Conservation (phyloP, 169 alveolate species). For the Plasmodium billcollinsi region DNA sequence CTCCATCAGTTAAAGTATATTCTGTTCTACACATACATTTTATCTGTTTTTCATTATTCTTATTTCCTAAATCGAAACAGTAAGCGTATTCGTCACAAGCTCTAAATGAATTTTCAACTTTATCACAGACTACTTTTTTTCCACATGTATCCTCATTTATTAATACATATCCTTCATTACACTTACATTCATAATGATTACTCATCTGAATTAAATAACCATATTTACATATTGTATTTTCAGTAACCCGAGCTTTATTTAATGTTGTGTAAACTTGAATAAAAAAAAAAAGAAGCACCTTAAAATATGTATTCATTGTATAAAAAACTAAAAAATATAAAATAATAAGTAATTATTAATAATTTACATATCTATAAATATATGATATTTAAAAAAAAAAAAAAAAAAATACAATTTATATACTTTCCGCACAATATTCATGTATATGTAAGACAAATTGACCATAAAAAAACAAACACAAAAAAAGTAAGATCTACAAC, state of each 20-base stretch:
- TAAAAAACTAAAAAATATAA: not conserved
- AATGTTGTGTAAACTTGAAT: slow-evolving; percentile 11
- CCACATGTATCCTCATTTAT: slow-evolving; percentile 18
- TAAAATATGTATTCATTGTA: slow-evolving; percentile 38
- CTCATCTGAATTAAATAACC: slow-evolving; percentile 45
- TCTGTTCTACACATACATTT: not conserved
- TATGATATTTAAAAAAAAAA: not conserved
- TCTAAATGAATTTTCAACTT: slow-evolving; percentile 2
- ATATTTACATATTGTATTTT: slow-evolving; percentile 22
- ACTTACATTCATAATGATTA: slow-evolving; percentile 36
- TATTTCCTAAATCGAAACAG: not conserved
- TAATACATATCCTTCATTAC: slow-evolving; percentile 21
- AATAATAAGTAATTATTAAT: not conserved
- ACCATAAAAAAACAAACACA: no score
- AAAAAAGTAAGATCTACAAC: no score
- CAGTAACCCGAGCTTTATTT: slow-evolving; percentile 21
- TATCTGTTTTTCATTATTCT: not conserved
- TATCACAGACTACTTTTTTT: not conserved
- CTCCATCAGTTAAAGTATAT: not conserved
- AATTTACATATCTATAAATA: not conserved
- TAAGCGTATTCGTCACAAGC: slow-evolving; percentile 38
- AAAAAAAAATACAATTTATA: not conserved
- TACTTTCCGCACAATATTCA: no score
- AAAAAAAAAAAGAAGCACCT: slow-evolving; percentile 18
- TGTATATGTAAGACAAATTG: no score